Percentiles rank a stretch among this genome's conserved stretches.
These are phyloP conservation scores for Henningerozyma blattae DNA, from an alignment of 805 yeast genomes.

Conservation along the genomic window DNA sequence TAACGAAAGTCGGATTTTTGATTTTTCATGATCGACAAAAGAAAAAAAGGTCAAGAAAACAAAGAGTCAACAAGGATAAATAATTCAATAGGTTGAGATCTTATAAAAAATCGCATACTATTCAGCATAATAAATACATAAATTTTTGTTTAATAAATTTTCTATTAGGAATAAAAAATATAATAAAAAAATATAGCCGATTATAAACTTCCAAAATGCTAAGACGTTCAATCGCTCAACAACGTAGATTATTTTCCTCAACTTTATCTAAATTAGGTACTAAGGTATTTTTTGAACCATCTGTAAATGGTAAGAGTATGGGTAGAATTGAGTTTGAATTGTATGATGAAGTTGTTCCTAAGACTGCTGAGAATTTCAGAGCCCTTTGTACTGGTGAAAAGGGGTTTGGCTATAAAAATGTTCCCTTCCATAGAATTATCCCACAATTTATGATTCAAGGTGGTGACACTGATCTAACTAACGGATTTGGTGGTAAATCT, in stretches of 20 bases:
- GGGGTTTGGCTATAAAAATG: conserved; percentile 73
- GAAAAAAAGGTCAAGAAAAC: too few species aligned
- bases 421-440: conserved; percentile 87
- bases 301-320: conserved; percentile 38
- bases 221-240: conserved; percentile 10
- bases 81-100: too few species aligned
- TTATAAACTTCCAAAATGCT: conserved; percentile 11
- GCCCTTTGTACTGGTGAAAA: conserved; percentile 84
- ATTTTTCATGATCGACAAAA: too few species aligned
- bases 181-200: not conserved
- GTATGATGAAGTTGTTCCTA: conserved; percentile 41
- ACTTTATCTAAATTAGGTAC: conserved; percentile 34
- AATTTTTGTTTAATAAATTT: too few species aligned
- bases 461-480: conserved; percentile 76
- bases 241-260: conserved; percentile 40
- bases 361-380: conserved; percentile 72
- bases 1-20: too few species aligned
- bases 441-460: conserved; percentile 97
- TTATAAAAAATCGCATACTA: too few species aligned
- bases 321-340: conserved; percentile 26
- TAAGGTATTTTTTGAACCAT: conserved; percentile 46
- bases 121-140: too few species aligned
- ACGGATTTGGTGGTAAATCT: conserved; percentile 90
- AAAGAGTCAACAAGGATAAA: too few species aligned
- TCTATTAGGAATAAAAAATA: not conserved